Evolutionary conservation across 2,329 filamentous ascomycete genomes (phyloP), one percentile per base, ranked within the genome.

Genomic region (Beauveria medogensis): DNA sequence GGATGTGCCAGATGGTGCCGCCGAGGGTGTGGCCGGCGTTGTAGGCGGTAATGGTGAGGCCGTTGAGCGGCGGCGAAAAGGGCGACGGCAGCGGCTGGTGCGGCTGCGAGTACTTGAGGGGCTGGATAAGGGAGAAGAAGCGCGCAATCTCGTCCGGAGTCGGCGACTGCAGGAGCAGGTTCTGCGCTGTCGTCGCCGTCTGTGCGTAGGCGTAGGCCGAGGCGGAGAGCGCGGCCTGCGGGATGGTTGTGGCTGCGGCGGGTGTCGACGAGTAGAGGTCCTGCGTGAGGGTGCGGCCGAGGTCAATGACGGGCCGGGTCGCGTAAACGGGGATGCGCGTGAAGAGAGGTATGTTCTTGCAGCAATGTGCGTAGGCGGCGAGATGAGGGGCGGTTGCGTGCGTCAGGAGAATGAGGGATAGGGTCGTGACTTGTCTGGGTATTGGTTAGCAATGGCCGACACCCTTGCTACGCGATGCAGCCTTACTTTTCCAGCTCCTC

Each of bases 1-100:
- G 93, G 65, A 99, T 92, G 69, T 97, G 93, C 94, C 94, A 99
- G 78, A 99, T 96, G 26, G 94, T 97, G 60, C 94, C 94, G 72
- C 94, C 94, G 0, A 97, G 83, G 0, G 93, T 97, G 71, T 97
- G 93, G 65, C 94, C 94, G 8, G 94, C 92, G 74, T 95, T 96
- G 77, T 97, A 97, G 0, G 94, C 94, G 1, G 94, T 99, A 65
- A 99, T 90, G 2, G 91, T 96, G 20, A 99, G 83, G 5, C 92
- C 92, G 67, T 94, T 92, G 18, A 97, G 80, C 1, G 93, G 89
- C 4, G 92, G 91, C 2, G 92, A 95, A 70, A 92, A 95, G 1
- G 92, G 88, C 5, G 92, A 94, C 0, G 90, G 85, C 1, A 92
- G 80, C 1, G 94, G 93, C 69, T 97, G 91, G 70, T 96, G 92